Evolutionary conservation across 2,329 filamentous ascomycete genomes (phyloP).

Genomic region (Mycogone perniciosa): DNA sequence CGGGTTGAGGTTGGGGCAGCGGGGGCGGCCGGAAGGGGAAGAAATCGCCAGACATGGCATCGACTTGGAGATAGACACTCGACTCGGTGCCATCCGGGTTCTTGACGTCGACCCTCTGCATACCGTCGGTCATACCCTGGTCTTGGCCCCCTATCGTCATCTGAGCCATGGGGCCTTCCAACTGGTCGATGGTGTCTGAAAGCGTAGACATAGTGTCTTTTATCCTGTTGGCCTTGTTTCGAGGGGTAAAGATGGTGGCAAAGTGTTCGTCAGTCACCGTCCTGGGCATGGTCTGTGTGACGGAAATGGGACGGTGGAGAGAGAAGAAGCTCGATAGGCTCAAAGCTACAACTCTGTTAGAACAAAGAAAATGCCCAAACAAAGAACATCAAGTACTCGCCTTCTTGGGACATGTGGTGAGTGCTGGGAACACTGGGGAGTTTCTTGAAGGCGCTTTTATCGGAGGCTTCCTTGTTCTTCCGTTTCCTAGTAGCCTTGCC

Average conservation of each 20-base stretch:
- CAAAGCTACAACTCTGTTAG: conserved; percentile 55
- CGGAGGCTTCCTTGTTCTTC: conserved; percentile 48
- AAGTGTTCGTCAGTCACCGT: conserved; percentile 68
- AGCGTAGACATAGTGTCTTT: conserved; percentile 63
- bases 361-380: not conserved
- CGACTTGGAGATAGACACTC: conserved; percentile 59
- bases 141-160: conserved; percentile 41
- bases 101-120: conserved; percentile 46
- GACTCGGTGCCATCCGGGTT: conserved; percentile 51
- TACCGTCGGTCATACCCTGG: conserved; percentile 38
- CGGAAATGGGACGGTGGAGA: conserved; percentile 86
- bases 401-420: conserved; percentile 61
- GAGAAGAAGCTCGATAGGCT: conserved; percentile 91
- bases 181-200: conserved; percentile 50
- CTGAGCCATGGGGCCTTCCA: conserved; percentile 52
- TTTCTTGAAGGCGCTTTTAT: conserved; percentile 43
- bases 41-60: conserved; percentile 63
- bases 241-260: conserved; percentile 70
- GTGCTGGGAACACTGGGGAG: conserved; percentile 71
- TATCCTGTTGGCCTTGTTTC: conserved; percentile 44
- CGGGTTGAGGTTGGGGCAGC: conserved; percentile 55
- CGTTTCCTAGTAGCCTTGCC: conserved; percentile 45
- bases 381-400: conserved; percentile 35
- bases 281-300: conserved; percentile 73
- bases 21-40: conserved; percentile 83